Base-by-base conservation (phyloP, 2,329 filamentous ascomycete species). In the Sodiomyces alkalinus region DNA sequence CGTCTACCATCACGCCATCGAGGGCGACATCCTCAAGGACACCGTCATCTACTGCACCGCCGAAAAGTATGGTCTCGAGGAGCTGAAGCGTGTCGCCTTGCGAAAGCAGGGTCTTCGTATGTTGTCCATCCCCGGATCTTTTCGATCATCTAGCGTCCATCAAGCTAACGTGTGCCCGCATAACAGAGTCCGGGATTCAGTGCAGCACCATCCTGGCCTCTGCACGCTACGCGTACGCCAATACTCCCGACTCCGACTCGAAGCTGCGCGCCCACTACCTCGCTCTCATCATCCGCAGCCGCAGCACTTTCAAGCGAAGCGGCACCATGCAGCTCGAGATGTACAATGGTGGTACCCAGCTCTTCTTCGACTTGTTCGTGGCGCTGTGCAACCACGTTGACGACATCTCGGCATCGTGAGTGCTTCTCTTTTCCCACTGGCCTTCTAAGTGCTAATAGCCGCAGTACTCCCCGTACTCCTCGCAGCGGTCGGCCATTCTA, bases 261-360 rank as follows among this genome's bases (percentile, higher is more conserved):
- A 86, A 86, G 53, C 65, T 93, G 30, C 70, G 86, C 33, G 83
- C 83, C 15, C 85, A 93, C 53, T 94, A 92, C 43, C 73, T 93
- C 20, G 83, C 86, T 12, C 72, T 93, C 46, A 92, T 93, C 54
- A 92, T 93, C 48, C 75, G 85, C 39, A 82, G 78, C 42, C 72
- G 86, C 40, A 69, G 71, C 46, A 92, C 82, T 3, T 93, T 94
- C 57, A 93, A 92, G 64, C 68, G 82, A 31, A 92, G 83, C 53
- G 83, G 85, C 30, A 93, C 85, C 4, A 92, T 93, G 85, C 86
- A 93, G 56, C 71, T 81, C 41, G 85, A 93, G 58, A 93, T 94
- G 85, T 80, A 80, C 51, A 71, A 73, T 36, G 86, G 86, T 17
- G 82, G 82, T 30, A 80, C 63, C 1, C 68, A 80, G 45, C 62